These are phyloP conservation scores for Collybia mongolica DNA, from an alignment of 768 basidiomycete genomes.

Conservation along the genomic window DNA sequence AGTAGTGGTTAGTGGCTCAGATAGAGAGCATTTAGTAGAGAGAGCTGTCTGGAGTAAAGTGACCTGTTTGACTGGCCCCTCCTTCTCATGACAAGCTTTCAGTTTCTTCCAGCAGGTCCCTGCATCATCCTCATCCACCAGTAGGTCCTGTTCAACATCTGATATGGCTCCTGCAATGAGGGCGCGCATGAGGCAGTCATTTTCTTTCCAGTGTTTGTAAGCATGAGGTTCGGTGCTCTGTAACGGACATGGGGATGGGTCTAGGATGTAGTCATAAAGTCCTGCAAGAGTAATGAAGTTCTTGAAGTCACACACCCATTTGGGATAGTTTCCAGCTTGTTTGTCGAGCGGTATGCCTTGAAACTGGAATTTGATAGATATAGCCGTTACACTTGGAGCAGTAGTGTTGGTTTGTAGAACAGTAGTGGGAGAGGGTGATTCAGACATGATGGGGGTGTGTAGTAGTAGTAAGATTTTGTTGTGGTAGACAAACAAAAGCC, in stretches of 20 bases:
- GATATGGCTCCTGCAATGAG: constrained; percentile 2
- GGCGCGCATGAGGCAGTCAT: constrained; percentile 5
- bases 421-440: not conserved
- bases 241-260: not conserved
- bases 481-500: not conserved
- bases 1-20: constrained; percentile 1
- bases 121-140: not conserved
- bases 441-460: not conserved
- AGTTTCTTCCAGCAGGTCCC: constrained; percentile 7
- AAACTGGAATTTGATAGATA: not conserved
- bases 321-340: not conserved
- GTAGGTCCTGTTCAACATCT: not conserved
- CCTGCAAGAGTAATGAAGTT: not conserved
- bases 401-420: not conserved
- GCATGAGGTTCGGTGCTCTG: not conserved
- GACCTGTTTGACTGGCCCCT: constrained; percentile 18
- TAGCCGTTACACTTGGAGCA: not conserved
- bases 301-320: not conserved
- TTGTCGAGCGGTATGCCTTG: not conserved
- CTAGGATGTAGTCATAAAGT: not conserved
- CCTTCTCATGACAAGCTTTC: constrained; percentile 6
- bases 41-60: constrained; percentile 14
- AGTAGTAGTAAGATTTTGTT: not conserved
- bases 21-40: not conserved
- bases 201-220: constrained; percentile 11